phyloP scores from a whole-genome alignment of 2,329 filamentous ascomycete species.

The Colletotrichum incanum region DNA sequence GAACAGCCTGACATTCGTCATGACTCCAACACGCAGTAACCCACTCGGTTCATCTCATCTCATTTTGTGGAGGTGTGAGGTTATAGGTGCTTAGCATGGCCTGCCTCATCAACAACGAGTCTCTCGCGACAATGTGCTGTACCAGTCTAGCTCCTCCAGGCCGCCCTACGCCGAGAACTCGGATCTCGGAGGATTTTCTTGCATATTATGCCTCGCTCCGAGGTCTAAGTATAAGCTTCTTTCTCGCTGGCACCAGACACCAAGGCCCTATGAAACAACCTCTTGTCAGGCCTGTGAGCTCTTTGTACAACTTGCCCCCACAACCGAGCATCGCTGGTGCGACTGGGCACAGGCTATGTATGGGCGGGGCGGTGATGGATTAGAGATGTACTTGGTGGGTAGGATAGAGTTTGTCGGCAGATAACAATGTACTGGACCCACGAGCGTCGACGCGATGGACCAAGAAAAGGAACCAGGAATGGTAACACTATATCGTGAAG shows the following conservation, averaged over 20 bases:
- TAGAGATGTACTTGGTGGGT: neutral
- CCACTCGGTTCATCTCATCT: neutral
- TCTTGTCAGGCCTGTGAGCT: too few species aligned
- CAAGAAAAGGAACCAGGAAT: neutral
- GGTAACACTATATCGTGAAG: neutral
- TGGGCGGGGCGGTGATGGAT: neutral
- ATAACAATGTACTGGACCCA: neutral
- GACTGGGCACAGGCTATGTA: neutral
- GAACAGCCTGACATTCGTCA: neutral
- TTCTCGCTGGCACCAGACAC: neutral
- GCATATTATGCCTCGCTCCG: neutral
- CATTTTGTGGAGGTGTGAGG: neutral
- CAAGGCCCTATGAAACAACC: neutral
- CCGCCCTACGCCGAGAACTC: neutral
- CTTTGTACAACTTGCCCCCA: neutral
- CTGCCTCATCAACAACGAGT: neutral
- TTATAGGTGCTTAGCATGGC: neutral
- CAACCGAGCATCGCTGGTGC: neutral
- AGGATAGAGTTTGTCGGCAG: neutral
- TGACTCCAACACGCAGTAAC: neutral
- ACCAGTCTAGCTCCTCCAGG: neutral
- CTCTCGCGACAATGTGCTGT: neutral
- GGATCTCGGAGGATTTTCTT: neutral
- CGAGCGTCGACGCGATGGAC: neutral
- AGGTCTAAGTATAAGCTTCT: neutral